Evolutionary conservation across 257 asterid species (phyloP).

Genomic region (Agastache rugosa): DNA sequence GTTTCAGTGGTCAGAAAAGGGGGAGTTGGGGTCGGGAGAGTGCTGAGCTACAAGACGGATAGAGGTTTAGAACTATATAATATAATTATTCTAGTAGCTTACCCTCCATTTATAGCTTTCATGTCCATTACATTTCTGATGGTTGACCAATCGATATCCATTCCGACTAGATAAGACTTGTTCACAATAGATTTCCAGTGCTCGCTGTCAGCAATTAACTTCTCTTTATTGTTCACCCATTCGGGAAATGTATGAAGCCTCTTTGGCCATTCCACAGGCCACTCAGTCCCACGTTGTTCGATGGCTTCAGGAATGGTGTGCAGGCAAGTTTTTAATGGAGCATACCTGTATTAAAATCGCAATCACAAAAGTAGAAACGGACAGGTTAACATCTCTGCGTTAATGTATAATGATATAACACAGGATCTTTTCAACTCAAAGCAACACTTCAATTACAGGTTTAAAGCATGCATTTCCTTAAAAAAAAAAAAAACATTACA

Average conservation of each 20-base stretch:
- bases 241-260: conserved; percentile 88
- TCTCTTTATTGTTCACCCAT: conserved; percentile 78
- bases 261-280: conserved; percentile 98
- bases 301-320: conserved; percentile 75
- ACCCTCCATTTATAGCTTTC: conserved; percentile 99
- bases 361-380: conserved; percentile 29
- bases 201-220: conserved; percentile 65
- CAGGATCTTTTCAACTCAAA: background rate
- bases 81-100: conserved; percentile 32
- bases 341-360: conserved; percentile 55
- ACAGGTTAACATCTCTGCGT: background rate
- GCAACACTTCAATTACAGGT: background rate
- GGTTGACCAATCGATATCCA: conserved; percentile 89
- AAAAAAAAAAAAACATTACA: background rate
- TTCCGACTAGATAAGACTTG: conserved; percentile 77
- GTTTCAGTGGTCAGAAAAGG: background rate
- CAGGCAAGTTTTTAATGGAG: conserved; percentile 68
- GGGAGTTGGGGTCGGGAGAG: background rate
- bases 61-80: background rate
- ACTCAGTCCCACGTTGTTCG: conserved; percentile 92
- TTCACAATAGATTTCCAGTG: conserved; percentile 86
- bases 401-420: background rate
- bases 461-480: background rate
- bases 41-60: background rate
- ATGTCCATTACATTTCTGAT: conserved; percentile 88